phyloP scores from a whole-genome alignment of 495 filamentous ascomycete genomes.

The Corynascus novoguineensis region DNA sequence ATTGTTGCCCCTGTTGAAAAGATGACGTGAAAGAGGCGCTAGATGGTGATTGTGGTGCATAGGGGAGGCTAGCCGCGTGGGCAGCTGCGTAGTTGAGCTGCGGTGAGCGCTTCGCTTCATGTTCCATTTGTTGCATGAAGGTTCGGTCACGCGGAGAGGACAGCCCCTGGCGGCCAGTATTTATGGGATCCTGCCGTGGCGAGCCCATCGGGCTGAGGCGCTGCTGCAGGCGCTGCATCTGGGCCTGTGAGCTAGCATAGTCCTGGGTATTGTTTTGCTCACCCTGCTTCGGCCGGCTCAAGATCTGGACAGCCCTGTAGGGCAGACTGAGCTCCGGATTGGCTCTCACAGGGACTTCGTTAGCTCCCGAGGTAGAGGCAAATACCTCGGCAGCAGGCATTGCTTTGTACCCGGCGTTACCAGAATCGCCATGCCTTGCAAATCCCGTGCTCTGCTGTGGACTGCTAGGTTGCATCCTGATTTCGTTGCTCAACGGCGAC shows the following conservation, averaged over 20 bases:
- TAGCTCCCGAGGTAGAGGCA: conserved; percentile 24
- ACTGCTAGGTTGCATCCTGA: conserved; percentile 15
- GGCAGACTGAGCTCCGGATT: conserved; percentile 39
- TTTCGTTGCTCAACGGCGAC: conserved; percentile 24
- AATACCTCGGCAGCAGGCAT: conserved; percentile 26
- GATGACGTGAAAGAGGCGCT: conserved; percentile 11
- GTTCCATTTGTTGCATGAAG: conserved; percentile 16
- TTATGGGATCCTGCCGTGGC: conserved; percentile 11
- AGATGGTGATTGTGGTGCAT: conserved; percentile 14
- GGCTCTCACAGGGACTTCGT: conserved; percentile 29
- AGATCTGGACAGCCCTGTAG: conserved; percentile 38
- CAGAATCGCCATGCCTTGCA: conserved; percentile 17
- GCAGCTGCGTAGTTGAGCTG: conserved; percentile 12
- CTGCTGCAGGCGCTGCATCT: conserved; percentile 19
- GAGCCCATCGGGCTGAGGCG: conserved; percentile 5
- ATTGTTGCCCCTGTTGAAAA: conserved; percentile 16
- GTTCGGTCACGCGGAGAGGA: conserved; percentile 23
- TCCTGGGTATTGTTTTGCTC: conserved; percentile 16
- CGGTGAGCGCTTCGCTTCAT: conserved; percentile 20
- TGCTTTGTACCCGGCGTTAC: conserved; percentile 12
- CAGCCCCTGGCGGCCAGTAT: conserved; percentile 11
- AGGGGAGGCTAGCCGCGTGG: conserved; percentile 22
- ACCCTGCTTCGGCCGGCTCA: conserved; percentile 33
- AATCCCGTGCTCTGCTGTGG: not conserved
- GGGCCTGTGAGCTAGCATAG: not conserved